Conservation (phyloP, 371 early-diverging fungal genomes). For the Mortierella sp. region DNA sequence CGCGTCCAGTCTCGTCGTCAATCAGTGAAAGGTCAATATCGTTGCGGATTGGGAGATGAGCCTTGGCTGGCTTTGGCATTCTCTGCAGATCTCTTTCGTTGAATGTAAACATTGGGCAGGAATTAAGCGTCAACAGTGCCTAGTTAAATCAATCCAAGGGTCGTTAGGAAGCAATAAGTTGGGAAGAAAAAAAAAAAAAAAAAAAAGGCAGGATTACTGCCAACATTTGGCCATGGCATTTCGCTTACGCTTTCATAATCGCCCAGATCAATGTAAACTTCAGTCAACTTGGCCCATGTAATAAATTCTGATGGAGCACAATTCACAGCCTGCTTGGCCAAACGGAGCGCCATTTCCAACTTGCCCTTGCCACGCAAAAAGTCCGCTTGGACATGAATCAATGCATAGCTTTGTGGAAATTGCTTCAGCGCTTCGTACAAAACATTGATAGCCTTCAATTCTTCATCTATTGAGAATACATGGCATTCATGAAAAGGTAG, state of each 20-base stretch:
- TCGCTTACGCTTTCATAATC: constrained; percentile 83
- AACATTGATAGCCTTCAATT: constrained; percentile 89
- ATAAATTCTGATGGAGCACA: constrained; percentile 94
- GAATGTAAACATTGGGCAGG: constrained; percentile 98
- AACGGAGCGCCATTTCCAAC: constrained; percentile 81
- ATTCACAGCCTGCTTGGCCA: constrained; percentile 94
- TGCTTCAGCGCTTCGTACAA: constrained; percentile 85
- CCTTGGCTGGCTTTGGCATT: constrained; percentile 89
- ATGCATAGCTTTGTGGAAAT: constrained; percentile 83
- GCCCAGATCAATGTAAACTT: constrained; percentile 88
- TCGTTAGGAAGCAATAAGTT: not conserved
- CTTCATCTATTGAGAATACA: constrained; percentile 74
- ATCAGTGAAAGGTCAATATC: constrained; percentile 73
- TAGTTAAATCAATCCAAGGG: constrained; percentile 17
- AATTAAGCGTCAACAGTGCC: constrained; percentile 94
- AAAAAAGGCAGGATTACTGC: not conserved
- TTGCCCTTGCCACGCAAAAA: constrained; percentile 72
- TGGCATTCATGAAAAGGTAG: not conserved
- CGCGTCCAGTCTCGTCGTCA: constrained; percentile 81
- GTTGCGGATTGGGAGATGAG: constrained; percentile 82
- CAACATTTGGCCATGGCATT: not conserved
- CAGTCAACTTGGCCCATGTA: constrained; percentile 95
- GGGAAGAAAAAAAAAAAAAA: too few species aligned
- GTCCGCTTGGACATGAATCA: constrained; percentile 90
- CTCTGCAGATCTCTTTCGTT: constrained; percentile 91